Percentiles rank a stretch among this genome's conserved stretches.
Evolutionary conservation across 352 stramenopile genomes (phyloP).

Genomic region (Pythium utonaiense): DNA sequence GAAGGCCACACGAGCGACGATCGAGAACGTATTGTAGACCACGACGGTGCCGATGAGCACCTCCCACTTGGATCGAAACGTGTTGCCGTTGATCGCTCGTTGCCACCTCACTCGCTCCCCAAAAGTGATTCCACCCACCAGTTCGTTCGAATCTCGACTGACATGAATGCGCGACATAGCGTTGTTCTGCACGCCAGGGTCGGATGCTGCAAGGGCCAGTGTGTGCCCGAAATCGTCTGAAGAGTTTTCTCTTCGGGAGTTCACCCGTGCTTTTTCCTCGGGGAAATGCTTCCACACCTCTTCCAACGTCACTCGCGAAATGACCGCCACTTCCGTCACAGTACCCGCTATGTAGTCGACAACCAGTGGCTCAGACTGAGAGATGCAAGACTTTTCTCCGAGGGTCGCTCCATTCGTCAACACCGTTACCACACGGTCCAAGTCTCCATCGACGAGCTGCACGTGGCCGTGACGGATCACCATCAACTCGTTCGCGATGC

Average conservation of each 20-base stretch:
- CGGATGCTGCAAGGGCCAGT: neutral
- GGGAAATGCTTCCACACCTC: conserved; percentile 20
- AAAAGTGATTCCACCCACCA: conserved; percentile 1
- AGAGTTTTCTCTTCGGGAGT: neutral
- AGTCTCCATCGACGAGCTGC: conserved; percentile 11
- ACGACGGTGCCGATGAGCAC: conserved; percentile 24
- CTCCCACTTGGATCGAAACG: conserved; percentile 28
- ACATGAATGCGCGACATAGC: conserved; percentile 12
- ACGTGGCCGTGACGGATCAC: conserved; percentile 26
- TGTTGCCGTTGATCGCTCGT: conserved; percentile 27
- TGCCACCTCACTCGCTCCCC: conserved; percentile 23
- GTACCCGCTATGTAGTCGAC: conserved; percentile 18
- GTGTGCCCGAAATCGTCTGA: neutral
- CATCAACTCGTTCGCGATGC: conserved; percentile 14
- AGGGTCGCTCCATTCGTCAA: conserved; percentile 15
- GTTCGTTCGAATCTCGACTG: conserved; percentile 4
- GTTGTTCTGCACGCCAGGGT: neutral
- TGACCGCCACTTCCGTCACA: conserved; percentile 19
- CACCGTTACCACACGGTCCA: conserved; percentile 5
- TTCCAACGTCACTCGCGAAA: conserved; percentile 9
- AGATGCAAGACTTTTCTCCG: conserved; percentile 17
- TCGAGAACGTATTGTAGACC: conserved; percentile 36
- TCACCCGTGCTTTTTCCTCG: conserved; percentile 12
- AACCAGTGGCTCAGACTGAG: conserved; percentile 9
- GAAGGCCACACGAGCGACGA: conserved; percentile 27